Evolutionary conservation across 2,329 filamentous ascomycete species (phyloP).

Genomic region (Neoarthrinium moseri): DNA sequence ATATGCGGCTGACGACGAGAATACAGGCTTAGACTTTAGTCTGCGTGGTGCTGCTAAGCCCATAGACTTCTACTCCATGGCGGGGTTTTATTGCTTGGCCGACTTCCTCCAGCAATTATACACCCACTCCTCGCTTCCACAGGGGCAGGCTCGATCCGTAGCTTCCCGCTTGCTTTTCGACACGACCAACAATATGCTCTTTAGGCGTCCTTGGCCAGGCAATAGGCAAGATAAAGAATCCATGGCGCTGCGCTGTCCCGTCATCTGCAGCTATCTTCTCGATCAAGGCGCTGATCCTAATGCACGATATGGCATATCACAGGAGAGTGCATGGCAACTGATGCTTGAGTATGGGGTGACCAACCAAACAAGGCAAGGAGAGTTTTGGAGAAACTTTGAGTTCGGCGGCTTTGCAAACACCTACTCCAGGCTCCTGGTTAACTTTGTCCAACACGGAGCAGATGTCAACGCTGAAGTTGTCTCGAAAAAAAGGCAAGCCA

Average conservation of each 20-base stretch:
- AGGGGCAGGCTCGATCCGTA: background rate
- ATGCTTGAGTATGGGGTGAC: background rate
- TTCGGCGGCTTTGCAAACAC: background rate
- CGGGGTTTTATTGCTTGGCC: background rate
- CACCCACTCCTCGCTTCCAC: background rate
- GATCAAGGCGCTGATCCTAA: background rate
- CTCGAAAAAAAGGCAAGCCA: background rate
- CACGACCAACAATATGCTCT: background rate
- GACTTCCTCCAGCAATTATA: background rate
- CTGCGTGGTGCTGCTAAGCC: background rate
- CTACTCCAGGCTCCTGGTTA: background rate
- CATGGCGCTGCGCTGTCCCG: background rate
- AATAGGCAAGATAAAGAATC: background rate
- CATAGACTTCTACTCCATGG: background rate
- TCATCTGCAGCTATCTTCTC: background rate
- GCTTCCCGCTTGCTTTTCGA: background rate
- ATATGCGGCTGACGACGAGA: background rate
- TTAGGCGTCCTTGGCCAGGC: background rate
- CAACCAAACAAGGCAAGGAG: background rate
- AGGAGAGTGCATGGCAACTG: background rate
- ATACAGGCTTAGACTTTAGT: background rate
- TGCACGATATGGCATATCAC: background rate
- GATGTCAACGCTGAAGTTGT: background rate
- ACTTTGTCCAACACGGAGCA: background rate
- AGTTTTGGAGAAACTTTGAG: background rate